phyloP scores from a whole-genome alignment of 2,329 filamentous ascomycete species.

The Scortechinia acanthostroma region DNA sequence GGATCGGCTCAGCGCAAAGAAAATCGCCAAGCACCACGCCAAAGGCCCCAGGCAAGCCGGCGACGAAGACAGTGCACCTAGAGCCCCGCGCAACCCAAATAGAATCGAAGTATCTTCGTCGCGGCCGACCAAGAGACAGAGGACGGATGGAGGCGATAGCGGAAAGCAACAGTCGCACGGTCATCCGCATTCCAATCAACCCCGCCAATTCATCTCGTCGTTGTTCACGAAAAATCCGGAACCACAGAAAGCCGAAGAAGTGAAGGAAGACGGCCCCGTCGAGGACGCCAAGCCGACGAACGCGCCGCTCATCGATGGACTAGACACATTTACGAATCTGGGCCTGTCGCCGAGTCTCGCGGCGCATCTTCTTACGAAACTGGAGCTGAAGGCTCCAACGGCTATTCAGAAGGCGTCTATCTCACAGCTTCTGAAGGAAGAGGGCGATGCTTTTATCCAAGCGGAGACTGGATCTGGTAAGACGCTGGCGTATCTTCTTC shows the following conservation, averaged over 20 bases:
- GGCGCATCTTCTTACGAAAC: constrained; percentile 70
- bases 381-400: constrained; percentile 83
- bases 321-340: constrained; percentile 78
- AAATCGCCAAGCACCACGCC: constrained; percentile 22
- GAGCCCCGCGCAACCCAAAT: background rate
- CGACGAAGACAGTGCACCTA: background rate
- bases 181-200: background rate
- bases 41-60: background rate
- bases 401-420: constrained; percentile 90
- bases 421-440: constrained; percentile 69
- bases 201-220: constrained; percentile 68
- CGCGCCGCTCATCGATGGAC: constrained; percentile 76
- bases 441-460: constrained; percentile 89
- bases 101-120: background rate
- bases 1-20: constrained; percentile 76
- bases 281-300: constrained; percentile 73
- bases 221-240: constrained; percentile 85
- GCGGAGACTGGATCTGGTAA: constrained; percentile 97
- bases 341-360: constrained; percentile 77
- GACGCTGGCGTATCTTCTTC: constrained; percentile 89
- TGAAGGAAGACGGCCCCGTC: constrained; percentile 34
- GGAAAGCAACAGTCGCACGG: background rate
- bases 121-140: background rate
- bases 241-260: constrained; percentile 46
- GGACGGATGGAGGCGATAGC: background rate